Evolutionary conservation across 1,284 basidiomycete species (phyloP).

Genomic region (Psilocybe mexicana): DNA sequence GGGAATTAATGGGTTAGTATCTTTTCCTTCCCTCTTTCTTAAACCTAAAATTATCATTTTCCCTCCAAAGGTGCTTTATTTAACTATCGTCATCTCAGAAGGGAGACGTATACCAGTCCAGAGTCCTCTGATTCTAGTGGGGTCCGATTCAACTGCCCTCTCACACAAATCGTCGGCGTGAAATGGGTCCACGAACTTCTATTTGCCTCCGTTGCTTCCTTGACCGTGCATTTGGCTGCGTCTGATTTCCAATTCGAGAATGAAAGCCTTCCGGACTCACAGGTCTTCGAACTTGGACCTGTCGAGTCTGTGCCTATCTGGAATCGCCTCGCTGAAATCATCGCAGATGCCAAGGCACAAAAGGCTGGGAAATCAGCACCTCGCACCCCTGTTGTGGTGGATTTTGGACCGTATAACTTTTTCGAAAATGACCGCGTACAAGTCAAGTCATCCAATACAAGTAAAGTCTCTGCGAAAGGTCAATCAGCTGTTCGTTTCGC

Average conservation of each 20-base stretch:
- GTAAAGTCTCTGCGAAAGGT: slow-evolving; percentile 21
- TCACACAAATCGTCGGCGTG: slow-evolving; percentile 42
- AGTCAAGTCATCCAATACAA: background rate
- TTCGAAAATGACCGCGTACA: slow-evolving; percentile 26
- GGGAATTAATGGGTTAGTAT: slow-evolving; percentile 47
- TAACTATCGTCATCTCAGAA: slow-evolving; percentile 45
- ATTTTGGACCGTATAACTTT: slow-evolving; percentile 44
- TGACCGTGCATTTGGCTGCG: slow-evolving; percentile 23
- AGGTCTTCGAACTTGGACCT: slow-evolving; percentile 35
- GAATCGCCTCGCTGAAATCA: slow-evolving; percentile 28
- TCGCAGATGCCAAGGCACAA: slow-evolving; percentile 33
- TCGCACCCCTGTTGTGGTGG: slow-evolving; percentile 32
- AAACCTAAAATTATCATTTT: background rate
- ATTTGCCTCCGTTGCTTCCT: slow-evolving; percentile 24
- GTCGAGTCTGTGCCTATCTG: slow-evolving; percentile 29
- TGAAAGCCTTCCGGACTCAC: slow-evolving; percentile 22
- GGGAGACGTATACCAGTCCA: slow-evolving; percentile 31
- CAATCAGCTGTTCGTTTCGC: slow-evolving; percentile 35
- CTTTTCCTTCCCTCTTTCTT: background rate
- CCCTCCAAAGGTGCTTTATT: slow-evolving; percentile 43
- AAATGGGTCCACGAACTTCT: slow-evolving; percentile 24
- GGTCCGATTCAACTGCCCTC: slow-evolving; percentile 56
- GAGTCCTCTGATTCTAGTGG: slow-evolving; percentile 39
- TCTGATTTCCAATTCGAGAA: slow-evolving; percentile 20
- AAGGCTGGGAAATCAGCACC: slow-evolving; percentile 10